These are phyloP conservation scores for Ophiostoma piceae DNA, from an alignment of 2,329 filamentous ascomycete genomes.

Conservation along the genomic window DNA sequence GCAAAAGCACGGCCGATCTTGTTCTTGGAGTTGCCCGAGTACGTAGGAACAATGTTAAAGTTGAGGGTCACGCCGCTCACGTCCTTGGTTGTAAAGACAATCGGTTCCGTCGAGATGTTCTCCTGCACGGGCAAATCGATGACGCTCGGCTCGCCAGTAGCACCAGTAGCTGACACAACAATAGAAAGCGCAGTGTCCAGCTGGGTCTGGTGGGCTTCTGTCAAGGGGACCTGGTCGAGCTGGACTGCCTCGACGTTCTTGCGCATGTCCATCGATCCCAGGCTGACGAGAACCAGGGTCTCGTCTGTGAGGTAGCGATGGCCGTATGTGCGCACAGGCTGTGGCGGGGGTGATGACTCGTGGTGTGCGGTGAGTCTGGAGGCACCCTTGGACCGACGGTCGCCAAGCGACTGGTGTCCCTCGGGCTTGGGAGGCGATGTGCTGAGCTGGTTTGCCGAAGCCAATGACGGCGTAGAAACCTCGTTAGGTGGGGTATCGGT, in stretches of 20 bases:
- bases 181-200: conserved; percentile 90
- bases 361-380: conserved; percentile 33
- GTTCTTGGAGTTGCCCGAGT: conserved; percentile 81
- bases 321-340: conserved; percentile 90
- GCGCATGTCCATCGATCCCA: conserved; percentile 91
- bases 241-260: conserved; percentile 76
- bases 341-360: conserved; percentile 33
- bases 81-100: conserved; percentile 79
- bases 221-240: conserved; percentile 80
- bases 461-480: background rate
- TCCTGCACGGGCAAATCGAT: conserved; percentile 93
- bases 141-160: conserved; percentile 77
- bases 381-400: conserved; percentile 49
- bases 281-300: conserved; percentile 82
- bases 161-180: conserved; percentile 80
- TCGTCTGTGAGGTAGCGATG: conserved; percentile 89
- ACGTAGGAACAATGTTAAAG: conserved; percentile 94
- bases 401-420: conserved; percentile 54
- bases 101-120: conserved; percentile 86
- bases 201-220: conserved; percentile 84
- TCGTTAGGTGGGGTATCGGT: background rate
- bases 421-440: conserved; percentile 45
- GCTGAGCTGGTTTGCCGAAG: background rate
- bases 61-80: conserved; percentile 76
- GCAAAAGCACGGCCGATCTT: conserved; percentile 87